These are phyloP conservation scores for Globisporangium irregulare DNA, from an alignment of 352 stramenopile species.

Conservation along the genomic window DNA sequence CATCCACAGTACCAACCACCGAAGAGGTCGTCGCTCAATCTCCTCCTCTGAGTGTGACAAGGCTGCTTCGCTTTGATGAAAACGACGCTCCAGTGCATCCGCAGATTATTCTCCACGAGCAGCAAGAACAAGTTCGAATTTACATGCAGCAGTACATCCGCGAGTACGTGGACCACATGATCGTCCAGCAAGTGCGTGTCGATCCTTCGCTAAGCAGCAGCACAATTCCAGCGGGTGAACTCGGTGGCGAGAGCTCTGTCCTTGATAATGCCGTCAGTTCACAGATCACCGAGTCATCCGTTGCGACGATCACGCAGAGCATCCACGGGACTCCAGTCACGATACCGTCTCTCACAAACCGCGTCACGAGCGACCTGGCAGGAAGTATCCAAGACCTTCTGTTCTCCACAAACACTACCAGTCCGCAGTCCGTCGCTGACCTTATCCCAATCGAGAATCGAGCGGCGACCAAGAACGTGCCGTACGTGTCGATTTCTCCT, in stretches of 20 bases:
- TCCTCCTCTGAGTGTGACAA: not conserved
- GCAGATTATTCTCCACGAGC: conserved; percentile 35
- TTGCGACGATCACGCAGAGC: conserved; percentile 30
- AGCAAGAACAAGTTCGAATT: conserved; percentile 46
- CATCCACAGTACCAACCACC: not conserved
- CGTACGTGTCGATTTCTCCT: conserved; percentile 8
- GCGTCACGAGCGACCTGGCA: conserved; percentile 33
- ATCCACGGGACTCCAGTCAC: conserved; percentile 50
- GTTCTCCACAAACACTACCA: conserved; percentile 51
- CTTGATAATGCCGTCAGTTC: not conserved
- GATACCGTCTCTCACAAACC: conserved; percentile 42
- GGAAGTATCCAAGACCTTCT: conserved; percentile 67
- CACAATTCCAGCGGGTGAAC: not conserved
- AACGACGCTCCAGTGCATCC: conserved; percentile 48
- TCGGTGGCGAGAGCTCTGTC: conserved; percentile 3
- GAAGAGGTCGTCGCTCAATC: not conserved
- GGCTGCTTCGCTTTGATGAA: conserved; percentile 44
- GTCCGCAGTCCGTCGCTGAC: conserved; percentile 68
- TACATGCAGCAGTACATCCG: conserved; percentile 67
- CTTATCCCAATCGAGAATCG: conserved; percentile 15
- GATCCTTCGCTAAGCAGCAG: conserved; percentile 9
- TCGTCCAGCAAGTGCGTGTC: conserved; percentile 25
- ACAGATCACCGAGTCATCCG: conserved; percentile 1
- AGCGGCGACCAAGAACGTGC: conserved; percentile 2
- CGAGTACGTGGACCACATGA: conserved; percentile 57